Base-by-base conservation (phyloP, 768 basidiomycete genomes). In the Hygrocybe punicea region DNA sequence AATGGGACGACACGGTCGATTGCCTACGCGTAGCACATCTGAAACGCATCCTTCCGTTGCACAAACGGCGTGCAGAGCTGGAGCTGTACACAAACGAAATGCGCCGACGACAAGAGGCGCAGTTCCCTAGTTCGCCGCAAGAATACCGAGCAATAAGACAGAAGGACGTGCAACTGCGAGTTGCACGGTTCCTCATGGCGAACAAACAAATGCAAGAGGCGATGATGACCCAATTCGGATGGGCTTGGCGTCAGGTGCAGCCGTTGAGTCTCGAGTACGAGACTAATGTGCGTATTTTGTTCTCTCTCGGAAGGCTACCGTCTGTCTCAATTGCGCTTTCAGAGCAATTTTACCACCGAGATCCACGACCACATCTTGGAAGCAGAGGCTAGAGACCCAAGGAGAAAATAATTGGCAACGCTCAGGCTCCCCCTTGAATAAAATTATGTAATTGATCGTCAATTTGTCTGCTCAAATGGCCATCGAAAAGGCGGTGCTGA, bases 191-290 rank as follows among this genome's bases (percentile, higher is more conserved):
- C 62, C 67, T 86, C 29, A 57, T 63, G 6, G 60, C 61, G 0
- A 67, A 74, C 46, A 49, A 48, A 8, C 36, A 46, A 6, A 71
- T 68, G 34, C 72, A 77, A 58, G 84, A 85, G 53, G 76, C 59
- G 62, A 78, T 81, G 74, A 62, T 78, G 65, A 62, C 59, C 25
- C 74, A 82, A 52, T 84, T 72, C 63, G 69, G 71, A 1, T 86
- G 84, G 85, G 74, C 76, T 0, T 82, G 71, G 69, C 72, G 77
- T 39, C 78, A 80, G 53, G 78, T 79, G 17, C 61, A 71, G 13
- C 75, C 80, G 2, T 70, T 86, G 42, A 59, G 70, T 36, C 65
- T 73, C 0, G 67, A 68, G 4, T 83, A 75, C 62, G 63, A 71
- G 35, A 63, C 65, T 29, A 75, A 79, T 58, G 81, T 84, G 60